Conservation (phyloP, 139 green algal species). For the Limnomonas spitsbergensis region DNA sequence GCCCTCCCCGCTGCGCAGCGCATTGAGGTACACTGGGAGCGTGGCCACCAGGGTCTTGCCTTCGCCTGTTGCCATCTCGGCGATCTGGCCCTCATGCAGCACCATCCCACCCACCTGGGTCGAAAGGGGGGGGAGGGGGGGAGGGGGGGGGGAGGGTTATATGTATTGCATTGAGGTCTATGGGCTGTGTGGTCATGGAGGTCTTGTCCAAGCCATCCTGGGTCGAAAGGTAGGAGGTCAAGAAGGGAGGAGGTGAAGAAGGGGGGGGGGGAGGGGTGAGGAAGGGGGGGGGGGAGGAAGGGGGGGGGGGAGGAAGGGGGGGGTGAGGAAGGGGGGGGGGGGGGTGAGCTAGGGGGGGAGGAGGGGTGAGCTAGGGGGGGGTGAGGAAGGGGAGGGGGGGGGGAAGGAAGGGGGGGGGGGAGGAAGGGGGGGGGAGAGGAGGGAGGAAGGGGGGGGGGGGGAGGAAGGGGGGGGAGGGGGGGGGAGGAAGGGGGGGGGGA, state of each 20-base stretch:
- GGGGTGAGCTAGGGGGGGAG: no score
- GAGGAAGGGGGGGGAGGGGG: no score
- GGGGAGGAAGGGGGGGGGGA: no score
- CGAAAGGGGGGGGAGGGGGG: neutral
- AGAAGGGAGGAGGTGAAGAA: neutral
- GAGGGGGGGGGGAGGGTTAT: neutral
- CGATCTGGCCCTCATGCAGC: slow-evolving; percentile 91
- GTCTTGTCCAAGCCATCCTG: neutral
- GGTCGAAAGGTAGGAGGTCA: neutral
- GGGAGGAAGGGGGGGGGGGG: no score
- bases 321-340: no score
- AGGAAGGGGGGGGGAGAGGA: no score
- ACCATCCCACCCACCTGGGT: slow-evolving; percentile 75
- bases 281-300: no score
- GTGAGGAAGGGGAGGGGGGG: no score
- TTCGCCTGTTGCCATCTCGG: slow-evolving; percentile 97
- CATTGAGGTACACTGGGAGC: slow-evolving; percentile 68
- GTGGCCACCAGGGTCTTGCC: slow-evolving; percentile 71
- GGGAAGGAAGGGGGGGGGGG: no score
- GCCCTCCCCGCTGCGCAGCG: slow-evolving; percentile 44
- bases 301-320: no score
- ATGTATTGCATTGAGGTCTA: neutral
- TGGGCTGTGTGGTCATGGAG: neutral
- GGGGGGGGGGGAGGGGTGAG: no score
- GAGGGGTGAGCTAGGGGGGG: no score